A percentile compares a stretch with the other conserved stretches of the same genome.
These are phyloP conservation scores for Berberis thunbergii DNA, from an alignment of 164 flowering plant genomes.

Conservation along the genomic window DNA sequence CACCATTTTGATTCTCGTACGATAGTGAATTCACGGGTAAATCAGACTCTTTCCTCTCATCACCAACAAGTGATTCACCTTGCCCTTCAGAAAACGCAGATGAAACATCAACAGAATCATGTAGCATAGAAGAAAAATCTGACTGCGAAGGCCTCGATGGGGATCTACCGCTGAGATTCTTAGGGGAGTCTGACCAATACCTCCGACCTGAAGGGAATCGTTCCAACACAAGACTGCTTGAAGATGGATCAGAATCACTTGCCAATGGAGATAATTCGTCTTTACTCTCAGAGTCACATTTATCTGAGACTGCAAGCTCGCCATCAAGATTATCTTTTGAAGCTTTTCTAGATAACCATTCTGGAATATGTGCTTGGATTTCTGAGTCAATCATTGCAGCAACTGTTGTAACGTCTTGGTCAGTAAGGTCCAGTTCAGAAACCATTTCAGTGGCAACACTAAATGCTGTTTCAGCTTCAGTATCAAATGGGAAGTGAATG, in stretches of 20 bases:
- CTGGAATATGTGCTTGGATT: conserved; percentile 57
- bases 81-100: conserved; percentile 3
- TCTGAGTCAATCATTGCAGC: conserved; percentile 85
- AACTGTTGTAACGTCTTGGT: conserved; percentile 81
- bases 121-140: conserved; percentile 21
- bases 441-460: conserved; percentile 99
- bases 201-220: conserved; percentile 67
- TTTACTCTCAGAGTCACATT: conserved; percentile 20
- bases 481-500: conserved; percentile 90
- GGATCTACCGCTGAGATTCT: conserved; percentile 31
- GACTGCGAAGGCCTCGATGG: conserved; percentile 32
- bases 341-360: conserved; percentile 43
- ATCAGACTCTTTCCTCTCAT: conserved; percentile 4
- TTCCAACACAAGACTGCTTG: conserved; percentile 37
- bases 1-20: conserved; percentile 5
- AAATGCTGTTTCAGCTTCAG: conserved; percentile 63
- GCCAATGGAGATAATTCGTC: conserved; percentile 24
- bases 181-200: conserved; percentile 76
- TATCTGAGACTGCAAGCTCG: conserved; percentile 17
- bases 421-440: conserved; percentile 77
- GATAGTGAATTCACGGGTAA: background rate
- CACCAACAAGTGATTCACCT: background rate
- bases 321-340: conserved; percentile 20
- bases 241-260: conserved; percentile 14
- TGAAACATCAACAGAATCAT: conserved; percentile 6